Evolutionary conservation across 306 rosid species (phyloP), one percentile per base, ranked within the genome.

Genomic region (Glycine tomentella): DNA sequence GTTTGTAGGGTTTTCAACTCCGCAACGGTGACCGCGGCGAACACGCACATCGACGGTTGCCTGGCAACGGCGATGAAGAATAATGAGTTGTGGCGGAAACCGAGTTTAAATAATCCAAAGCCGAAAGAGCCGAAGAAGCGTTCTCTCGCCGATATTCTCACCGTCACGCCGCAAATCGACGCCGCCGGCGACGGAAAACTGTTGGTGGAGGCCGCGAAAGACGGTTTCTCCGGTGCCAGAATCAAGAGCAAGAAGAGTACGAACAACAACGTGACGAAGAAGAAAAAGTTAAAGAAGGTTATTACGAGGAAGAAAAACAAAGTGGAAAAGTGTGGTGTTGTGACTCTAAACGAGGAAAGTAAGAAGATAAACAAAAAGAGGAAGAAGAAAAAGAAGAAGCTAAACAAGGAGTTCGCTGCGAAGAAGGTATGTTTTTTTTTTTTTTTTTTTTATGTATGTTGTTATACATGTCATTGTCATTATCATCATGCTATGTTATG

Each of bases 141-240:
- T 52, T 93, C 98, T 3, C 85, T 93, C 20, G 87, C 91, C 0
- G 98, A 93, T 83, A 93, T 93, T 69, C 93, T 90, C 62, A 84
- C 89, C 0, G 90, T 86, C 36, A 93, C 97, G 58, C 98, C 94
- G 20, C 97, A 83, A 83, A 87, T 90, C 48, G 82, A 79, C 55
- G 53, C 86, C 3, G 14, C 74, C 33, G 40, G 49, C 9, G 17
- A 15, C 61, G 38, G 34, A 36, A 8, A 52, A 7, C 33, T 2
- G 5, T 46, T 15, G 46, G 45, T 40, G 63, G 81, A 31, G 49
- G 50, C 31, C 3, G 80, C 15, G n/a, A 53, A 46, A 9, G 31
- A 40, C 13, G 2, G 74, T 14, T 17, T 25, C 31, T 25, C 31
- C 31, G 31, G 31, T 25, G 31, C 31, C 2, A 25, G 31, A 25